Evolutionary conservation across 2,329 filamentous ascomycete genomes (phyloP).

Genomic region (Aaosphaeria pasadenensis): DNA sequence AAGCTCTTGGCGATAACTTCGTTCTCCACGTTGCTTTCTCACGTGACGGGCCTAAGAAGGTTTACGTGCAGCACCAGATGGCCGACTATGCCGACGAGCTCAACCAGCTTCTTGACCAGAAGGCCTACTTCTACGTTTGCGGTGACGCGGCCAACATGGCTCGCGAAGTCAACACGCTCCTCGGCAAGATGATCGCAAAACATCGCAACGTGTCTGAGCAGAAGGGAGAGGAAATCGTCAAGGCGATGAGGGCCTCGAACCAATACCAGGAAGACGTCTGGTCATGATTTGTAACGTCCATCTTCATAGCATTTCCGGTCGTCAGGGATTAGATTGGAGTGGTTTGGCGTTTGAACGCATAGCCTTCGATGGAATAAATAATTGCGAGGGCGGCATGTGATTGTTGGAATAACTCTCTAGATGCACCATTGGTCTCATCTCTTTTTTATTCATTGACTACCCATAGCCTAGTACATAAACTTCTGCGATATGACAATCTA

Average conservation of each 20-base stretch:
- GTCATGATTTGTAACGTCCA: conserved; percentile 45
- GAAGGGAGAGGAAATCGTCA: conserved; percentile 94
- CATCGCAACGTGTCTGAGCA: conserved; percentile 76
- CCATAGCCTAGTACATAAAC: too few species aligned
- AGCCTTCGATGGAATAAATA: not conserved
- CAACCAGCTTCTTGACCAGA: conserved; percentile 81
- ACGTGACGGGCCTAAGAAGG: conserved; percentile 80
- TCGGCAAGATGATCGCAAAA: conserved; percentile 82
- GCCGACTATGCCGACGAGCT: conserved; percentile 80
- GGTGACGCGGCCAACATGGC: conserved; percentile 98
- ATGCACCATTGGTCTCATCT: not conserved
- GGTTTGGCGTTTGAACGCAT: conserved; percentile 8
- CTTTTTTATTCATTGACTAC: not conserved
- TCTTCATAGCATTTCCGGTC: conserved; percentile 20
- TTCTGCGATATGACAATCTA: too few species aligned
- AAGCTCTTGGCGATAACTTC: conserved; percentile 82
- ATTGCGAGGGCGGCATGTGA: not conserved
- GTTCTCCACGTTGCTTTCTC: conserved; percentile 93
- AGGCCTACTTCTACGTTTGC: conserved; percentile 95
- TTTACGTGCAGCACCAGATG: conserved; percentile 94
- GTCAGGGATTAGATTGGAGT: conserved; percentile 19
- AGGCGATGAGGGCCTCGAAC: conserved; percentile 91
- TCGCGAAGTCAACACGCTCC: conserved; percentile 82
- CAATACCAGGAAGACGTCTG: conserved; percentile 88
- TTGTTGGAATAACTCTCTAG: not conserved